phyloP scores from a whole-genome alignment of 495 filamentous ascomycete species.

The Penicillium manginii region DNA sequence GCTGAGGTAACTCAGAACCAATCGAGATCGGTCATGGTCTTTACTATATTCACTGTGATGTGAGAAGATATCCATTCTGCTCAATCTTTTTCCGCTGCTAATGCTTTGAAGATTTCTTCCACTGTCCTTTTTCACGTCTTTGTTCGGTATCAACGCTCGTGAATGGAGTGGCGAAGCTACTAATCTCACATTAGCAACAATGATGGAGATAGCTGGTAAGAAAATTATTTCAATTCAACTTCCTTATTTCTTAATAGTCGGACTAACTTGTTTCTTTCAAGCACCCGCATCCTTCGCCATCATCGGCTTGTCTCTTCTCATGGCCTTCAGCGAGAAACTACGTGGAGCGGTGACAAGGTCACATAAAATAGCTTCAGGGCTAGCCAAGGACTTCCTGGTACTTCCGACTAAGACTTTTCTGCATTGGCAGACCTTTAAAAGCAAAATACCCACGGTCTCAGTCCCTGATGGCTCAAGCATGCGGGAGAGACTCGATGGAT shows the following conservation, averaged over 20 bases:
- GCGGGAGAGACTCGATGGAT: conserved; percentile 31
- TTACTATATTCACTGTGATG: conserved; percentile 70
- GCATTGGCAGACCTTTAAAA: conserved; percentile 17
- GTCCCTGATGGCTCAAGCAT: conserved; percentile 27
- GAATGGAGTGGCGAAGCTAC: conserved; percentile 59
- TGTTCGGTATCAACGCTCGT: conserved; percentile 67
- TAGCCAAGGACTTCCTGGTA: conserved; percentile 32
- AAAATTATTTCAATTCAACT: not conserved
- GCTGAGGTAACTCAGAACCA: conserved; percentile 66
- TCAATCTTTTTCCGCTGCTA: conserved; percentile 25
- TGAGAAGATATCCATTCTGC: conserved; percentile 30
- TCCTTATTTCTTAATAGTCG: not conserved
- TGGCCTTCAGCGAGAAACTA: conserved; percentile 47
- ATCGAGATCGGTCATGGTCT: conserved; percentile 68
- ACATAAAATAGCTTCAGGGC: conserved; percentile 30
- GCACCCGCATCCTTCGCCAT: conserved; percentile 45
- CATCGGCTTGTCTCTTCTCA: conserved; percentile 44
- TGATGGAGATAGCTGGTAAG: conserved; percentile 44
- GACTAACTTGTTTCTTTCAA: conserved; percentile 20
- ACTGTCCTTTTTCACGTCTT: conserved; percentile 66
- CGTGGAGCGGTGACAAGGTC: conserved; percentile 33
- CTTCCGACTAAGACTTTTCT: conserved; percentile 20
- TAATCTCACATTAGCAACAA: conserved; percentile 35
- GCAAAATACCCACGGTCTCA: conserved; percentile 16
- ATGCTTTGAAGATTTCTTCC: conserved; percentile 55